A percentile compares a stretch with the other conserved stretches of the same genome.
These are phyloP conservation scores for Mucor piriformis DNA, from an alignment of 371 early-diverging fungal genomes.

Conservation along the genomic window DNA sequence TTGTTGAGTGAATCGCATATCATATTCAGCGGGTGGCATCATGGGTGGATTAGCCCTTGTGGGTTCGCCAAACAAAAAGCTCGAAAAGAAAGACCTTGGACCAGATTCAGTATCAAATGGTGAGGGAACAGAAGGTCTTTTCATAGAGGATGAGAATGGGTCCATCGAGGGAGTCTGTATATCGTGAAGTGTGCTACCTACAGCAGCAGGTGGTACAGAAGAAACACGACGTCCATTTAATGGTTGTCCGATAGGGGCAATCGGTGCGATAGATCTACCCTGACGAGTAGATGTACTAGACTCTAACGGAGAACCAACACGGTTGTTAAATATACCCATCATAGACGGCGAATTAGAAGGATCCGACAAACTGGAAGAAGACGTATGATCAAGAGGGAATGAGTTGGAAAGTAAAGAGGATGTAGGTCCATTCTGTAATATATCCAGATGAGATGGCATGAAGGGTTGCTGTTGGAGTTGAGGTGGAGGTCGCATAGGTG, in stretches of 20 bases:
- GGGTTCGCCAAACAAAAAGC: slow-evolving; percentile 48
- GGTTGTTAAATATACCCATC: slow-evolving; percentile 19
- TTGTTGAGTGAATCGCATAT: slow-evolving; percentile 6
- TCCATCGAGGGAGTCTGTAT: neutral
- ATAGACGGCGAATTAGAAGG: slow-evolving; percentile 2
- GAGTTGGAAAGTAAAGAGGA: slow-evolving; percentile 5
- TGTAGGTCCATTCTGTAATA: slow-evolving; percentile 6
- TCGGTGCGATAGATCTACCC: slow-evolving; percentile 22
- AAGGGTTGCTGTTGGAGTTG: slow-evolving; percentile 5
- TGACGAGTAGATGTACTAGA: slow-evolving; percentile 2
- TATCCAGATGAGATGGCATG: slow-evolving; percentile 20
- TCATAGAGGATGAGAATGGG: slow-evolving; percentile 1
- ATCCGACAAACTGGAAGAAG: slow-evolving; percentile 7
- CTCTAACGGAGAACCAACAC: slow-evolving; percentile 8
- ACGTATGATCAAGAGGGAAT: slow-evolving; percentile 8
- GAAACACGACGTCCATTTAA: slow-evolving; percentile 14
- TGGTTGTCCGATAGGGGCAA: slow-evolving; percentile 49
- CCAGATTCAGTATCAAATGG: slow-evolving; percentile 8
- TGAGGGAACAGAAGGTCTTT: slow-evolving; percentile 9
- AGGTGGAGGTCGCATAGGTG: slow-evolving; percentile 1
- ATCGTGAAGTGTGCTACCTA: neutral
- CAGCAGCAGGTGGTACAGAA: slow-evolving; percentile 4
- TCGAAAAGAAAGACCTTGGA: slow-evolving; percentile 45
- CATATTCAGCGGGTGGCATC: slow-evolving; percentile 12
- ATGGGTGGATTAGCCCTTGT: neutral